Base-by-base conservation (phyloP, 1,139 yeast genomes). In the Meyerozyma sp. region DNA sequence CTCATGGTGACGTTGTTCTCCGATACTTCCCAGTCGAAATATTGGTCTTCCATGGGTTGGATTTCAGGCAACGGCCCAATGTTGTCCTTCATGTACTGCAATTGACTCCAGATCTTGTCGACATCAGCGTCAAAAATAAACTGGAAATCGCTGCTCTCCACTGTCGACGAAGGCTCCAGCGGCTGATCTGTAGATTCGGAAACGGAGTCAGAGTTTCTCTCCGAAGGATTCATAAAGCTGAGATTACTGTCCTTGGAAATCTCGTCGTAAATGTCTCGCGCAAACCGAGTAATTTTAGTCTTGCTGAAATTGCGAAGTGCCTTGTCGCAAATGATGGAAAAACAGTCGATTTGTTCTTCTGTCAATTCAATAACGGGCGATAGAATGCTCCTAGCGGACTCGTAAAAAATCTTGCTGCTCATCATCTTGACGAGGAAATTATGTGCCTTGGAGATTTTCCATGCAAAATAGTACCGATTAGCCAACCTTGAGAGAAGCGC, bases 391-490 rank as follows among this genome's bases (percentile, higher is more conserved):
- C 45, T 42, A n/a, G 50, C 49, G 40, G 57, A 56, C 14, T 57
- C 57, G 48, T 69, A 71, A 44, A 69, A 70, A 2, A 60, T 65
- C 42, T 62, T 57, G 3, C 57, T 51, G 2, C 51, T 49, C 5
- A 62, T 47, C 5, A 59, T 46, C 11, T 53, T 55, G 26, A 67
- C 46, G 14, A 70, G 43, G 40, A 56, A 67, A 5, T 57, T 52
- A 42, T 68, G 70, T 2, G 70, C 66, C 46, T 68, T 71, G 9
- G 67, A 57, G 2, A 68, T 57, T 50, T 72, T 61, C 77, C 77
- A 72, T 1, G 77, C 75, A 53, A 66, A 68, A 49, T 68, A 72
- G 48, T 72, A 72, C 42, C 75, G 52, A 40, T 59, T 61, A 45
- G 72, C 66, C 40, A 65, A 55, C 32, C 59, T 55, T 3, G 66